Evolutionary conservation across 2,329 filamentous ascomycete genomes (phyloP), one percentile per base, ranked within the genome.

Genomic region (Cytospora leucostoma): DNA sequence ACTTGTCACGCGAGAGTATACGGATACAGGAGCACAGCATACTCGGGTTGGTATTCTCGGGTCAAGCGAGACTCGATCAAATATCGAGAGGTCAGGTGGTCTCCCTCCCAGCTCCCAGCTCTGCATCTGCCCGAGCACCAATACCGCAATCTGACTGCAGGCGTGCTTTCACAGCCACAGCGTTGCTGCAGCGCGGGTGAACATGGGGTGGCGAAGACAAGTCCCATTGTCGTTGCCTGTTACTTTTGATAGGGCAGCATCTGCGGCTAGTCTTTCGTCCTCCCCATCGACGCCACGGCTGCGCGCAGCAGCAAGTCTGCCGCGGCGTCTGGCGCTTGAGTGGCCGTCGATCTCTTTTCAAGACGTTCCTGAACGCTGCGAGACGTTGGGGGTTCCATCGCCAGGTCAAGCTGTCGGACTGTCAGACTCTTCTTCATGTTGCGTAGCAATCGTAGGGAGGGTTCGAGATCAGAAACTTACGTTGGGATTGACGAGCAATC

Each of bases 231-330:
- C 3, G 2, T 27, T 21, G 11, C n/a, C 11, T 55, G 59, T 21
- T 61, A 19, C 59, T 61, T 61, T 61, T 55, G 49, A 55, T 61
- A 61, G 59, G 51, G 51, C 21, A 38, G 8, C 15, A 37, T 32
- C 51, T 61, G 58, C 51, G 27, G 51, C 51, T 61, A 61, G 58
- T 49, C 38, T 52, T 38, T 27, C 17, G 37, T 50, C 33, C 27
- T 33, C 37, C 38, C 33, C 11, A 53, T 47, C 58, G 32, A n/a
- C 33, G 38, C 58, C 51, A 55, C 51, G 58, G 50, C 58, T 54
- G 38, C 19, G 15, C 19, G 27, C n/a, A 49, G 27, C n/a, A 49
- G 38, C 35, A 32, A 27, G 38, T 50, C 38, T 50, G 44, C 59
- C 33, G 59, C 38, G 51, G 17, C n/a, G 40, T 61, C 40, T 49